Percentiles rank a stretch among this genome's conserved stretches.
These are phyloP conservation scores for Phalaenopsis aphrodite DNA, from an alignment of 106 monocot species.

Conservation along the genomic window DNA sequence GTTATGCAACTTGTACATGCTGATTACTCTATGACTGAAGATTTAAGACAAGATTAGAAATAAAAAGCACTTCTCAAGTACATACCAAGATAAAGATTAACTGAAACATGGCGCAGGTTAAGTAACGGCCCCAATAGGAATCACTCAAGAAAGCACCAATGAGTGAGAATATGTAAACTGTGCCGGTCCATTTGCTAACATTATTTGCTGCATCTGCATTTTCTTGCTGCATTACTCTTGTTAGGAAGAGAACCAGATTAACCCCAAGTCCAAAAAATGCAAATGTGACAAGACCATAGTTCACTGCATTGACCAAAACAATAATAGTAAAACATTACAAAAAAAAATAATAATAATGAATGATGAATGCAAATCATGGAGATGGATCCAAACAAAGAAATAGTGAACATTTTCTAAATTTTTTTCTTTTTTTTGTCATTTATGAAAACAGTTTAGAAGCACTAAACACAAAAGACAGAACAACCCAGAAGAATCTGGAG, in stretches of 20 bases:
- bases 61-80: background rate
- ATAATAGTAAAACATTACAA: background rate
- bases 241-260: constrained; percentile 72
- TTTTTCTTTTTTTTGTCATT: too few relatives aligned
- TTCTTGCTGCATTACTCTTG: constrained; percentile 57
- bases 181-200: constrained; percentile 84
- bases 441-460: too few relatives aligned
- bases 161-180: constrained; percentile 73
- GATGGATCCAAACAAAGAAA: too few relatives aligned
- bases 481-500: too few relatives aligned
- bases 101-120: constrained; percentile 72
- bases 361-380: too few relatives aligned
- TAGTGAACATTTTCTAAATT: too few relatives aligned
- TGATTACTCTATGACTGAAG: too few relatives aligned
- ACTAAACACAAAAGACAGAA: too few relatives aligned
- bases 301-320: constrained; percentile 35
- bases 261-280: constrained; percentile 82
- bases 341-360: background rate
- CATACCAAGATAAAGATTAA: constrained; percentile 63
- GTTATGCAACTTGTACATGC: background rate
- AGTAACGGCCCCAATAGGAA: constrained; percentile 74
- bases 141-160: constrained; percentile 79
- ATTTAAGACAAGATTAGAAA: background rate
- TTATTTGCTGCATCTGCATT: constrained; percentile 69
- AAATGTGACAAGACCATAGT: constrained; percentile 57